Conservation (phyloP, 2,329 filamentous ascomycete species). For the Botrytis medusae region DNA sequence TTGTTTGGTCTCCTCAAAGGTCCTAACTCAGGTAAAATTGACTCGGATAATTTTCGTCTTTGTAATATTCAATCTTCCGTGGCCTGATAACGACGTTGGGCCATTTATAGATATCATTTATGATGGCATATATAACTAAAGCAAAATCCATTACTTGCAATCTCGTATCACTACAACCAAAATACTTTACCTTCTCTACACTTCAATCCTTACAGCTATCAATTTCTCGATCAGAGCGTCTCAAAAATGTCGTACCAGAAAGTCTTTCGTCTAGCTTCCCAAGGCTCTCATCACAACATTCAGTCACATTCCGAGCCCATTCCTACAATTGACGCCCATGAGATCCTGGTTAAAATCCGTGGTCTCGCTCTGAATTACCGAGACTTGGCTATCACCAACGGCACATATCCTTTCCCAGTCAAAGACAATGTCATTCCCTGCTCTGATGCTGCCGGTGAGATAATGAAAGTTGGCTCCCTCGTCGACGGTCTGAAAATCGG, state of each 20-base stretch:
- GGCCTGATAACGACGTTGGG: not conserved
- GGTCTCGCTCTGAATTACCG: constrained; percentile 29
- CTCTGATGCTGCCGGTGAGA: too few relatives aligned
- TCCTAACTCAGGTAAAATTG: not conserved
- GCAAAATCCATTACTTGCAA: not conserved
- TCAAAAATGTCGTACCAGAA: not conserved
- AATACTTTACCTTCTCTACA: not conserved
- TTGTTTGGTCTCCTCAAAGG: not conserved
- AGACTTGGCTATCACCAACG: constrained; percentile 33
- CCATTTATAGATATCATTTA: not conserved
- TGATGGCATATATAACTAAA: not conserved
- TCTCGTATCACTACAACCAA: not conserved
- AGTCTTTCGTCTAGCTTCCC: not conserved
- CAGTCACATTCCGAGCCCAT: constrained; percentile 9
- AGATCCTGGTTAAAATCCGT: constrained; percentile 28
- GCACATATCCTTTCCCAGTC: constrained; percentile 39
- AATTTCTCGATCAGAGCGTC: not conserved
- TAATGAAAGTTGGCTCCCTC: too few relatives aligned
- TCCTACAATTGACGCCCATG: constrained; percentile 19
- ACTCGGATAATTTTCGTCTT: not conserved
- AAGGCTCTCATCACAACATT: not conserved
- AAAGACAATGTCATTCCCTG: constrained; percentile 42
- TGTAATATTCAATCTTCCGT: not conserved
- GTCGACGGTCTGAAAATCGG: too few relatives aligned
- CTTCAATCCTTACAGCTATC: not conserved